Evolutionary conservation across 2,329 filamentous ascomycete genomes (phyloP), one percentile per base, ranked within the genome.

Genomic region (Colletotrichum eremochloae): DNA sequence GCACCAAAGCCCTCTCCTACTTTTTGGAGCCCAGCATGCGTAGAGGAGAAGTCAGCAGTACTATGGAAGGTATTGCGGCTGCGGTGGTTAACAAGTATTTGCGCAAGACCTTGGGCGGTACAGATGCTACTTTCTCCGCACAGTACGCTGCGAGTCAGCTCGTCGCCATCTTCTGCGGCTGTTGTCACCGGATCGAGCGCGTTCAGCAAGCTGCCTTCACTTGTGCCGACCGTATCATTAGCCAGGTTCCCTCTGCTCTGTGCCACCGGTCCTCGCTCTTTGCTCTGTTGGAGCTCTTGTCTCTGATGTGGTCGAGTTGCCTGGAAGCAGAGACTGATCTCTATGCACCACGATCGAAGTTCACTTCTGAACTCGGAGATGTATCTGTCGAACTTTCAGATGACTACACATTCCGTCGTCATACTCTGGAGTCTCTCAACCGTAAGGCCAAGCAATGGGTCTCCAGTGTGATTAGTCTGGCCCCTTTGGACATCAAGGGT

Each of bases 281-380:
- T 82, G 95, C 96, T 2, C 86, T 99, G 20, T 86, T 99, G 12
- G 97, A 99, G 80, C 88, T 99, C 5, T 85, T 99, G 24, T 96
- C 94, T 4, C 88, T 99, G 38, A 95, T 99, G 92, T 99, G 96
- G 96, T 90, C 91, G 60, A 96, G 95, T 78, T 99, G 96, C 79
- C 86, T 99, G 20, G 96, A 99, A 80, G 93, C 93, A 15, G 96
- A 99, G 80, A 95, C 95, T 0, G 96, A 99, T 76, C 91, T 97
- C 78, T 99, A 98, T 78, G 91, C 94, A 64, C 97, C 95, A 83
- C 91, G 92, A 73, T 93, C 95, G 5, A 91, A 89, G 3, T 97
- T 97, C 79, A 91, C 87, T 5, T 98, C 95, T 1, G 83, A 87
- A 1, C 90, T 93, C 74, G 94, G 93, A 15, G 90, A 93, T 53